These are phyloP conservation scores for Colletotrichum spinosum DNA, from an alignment of 2,329 filamentous ascomycete genomes.

Conservation along the genomic window DNA sequence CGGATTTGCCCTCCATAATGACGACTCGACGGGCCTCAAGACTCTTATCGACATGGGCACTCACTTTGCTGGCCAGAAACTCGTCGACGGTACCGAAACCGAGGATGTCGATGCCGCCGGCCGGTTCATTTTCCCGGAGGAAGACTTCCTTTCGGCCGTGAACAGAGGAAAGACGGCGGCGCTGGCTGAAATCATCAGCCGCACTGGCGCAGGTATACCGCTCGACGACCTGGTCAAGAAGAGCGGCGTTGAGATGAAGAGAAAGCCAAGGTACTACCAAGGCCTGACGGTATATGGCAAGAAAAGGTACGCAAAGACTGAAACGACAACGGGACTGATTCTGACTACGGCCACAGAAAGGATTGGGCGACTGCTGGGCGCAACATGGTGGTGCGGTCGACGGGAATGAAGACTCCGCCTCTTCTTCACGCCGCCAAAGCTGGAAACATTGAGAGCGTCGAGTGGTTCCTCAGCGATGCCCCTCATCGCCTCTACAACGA, in stretches of 20 bases:
- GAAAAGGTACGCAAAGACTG: constrained; percentile 60
- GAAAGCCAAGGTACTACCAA: constrained; percentile 79
- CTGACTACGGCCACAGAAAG: constrained; percentile 48
- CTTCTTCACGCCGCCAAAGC: constrained; percentile 67
- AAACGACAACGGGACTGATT: not conserved
- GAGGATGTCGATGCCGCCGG: constrained; percentile 46
- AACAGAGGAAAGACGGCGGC: constrained; percentile 63
- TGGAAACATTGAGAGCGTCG: constrained; percentile 74
- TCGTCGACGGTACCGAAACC: constrained; percentile 41
- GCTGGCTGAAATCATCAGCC: constrained; percentile 73
- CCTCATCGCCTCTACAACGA: constrained; percentile 76
- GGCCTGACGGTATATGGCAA: constrained; percentile 81
- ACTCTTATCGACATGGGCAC: constrained; percentile 68
- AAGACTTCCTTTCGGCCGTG: constrained; percentile 58
- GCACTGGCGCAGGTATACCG: constrained; percentile 76
- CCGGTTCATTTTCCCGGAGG: constrained; percentile 53
- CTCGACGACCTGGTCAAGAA: constrained; percentile 74
- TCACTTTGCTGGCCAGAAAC: constrained; percentile 54
- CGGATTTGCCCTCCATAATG: constrained; percentile 59
- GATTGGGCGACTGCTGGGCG: constrained; percentile 80
- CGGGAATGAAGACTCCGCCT: constrained; percentile 64
- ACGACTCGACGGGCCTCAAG: constrained; percentile 66
- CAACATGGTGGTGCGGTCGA: constrained; percentile 51
- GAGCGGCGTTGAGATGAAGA: constrained; percentile 70
- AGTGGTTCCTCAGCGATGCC: constrained; percentile 82